Conservation (phyloP, 495 filamentous ascomycete genomes). For the Aspergillus wentii region DNA sequence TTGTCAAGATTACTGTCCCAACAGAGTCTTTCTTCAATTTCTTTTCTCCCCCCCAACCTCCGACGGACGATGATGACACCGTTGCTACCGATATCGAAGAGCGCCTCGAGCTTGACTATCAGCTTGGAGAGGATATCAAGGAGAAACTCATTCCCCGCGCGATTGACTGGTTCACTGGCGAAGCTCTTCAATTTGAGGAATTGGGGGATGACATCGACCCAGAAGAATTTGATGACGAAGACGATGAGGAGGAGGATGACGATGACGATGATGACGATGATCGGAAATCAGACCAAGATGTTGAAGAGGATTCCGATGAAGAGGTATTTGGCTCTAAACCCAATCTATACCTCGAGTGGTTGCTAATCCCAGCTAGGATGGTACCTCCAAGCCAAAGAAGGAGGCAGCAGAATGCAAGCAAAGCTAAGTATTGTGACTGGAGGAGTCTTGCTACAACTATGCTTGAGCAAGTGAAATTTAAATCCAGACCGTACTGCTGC, state of each 20-base stretch:
- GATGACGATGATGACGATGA: conserved; percentile 76
- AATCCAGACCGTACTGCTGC: conserved; percentile 1
- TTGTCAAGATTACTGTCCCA: conserved; percentile 98
- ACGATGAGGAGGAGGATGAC: conserved; percentile 91
- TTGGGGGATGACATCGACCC: conserved; percentile 82
- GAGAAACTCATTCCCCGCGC: conserved; percentile 99
- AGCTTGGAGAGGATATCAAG: conserved; percentile 99
- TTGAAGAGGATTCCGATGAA: conserved; percentile 81
- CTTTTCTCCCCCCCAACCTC: conserved; percentile 91
- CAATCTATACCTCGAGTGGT: conserved; percentile 10
- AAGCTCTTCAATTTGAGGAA: conserved; percentile 96
- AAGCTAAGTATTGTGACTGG: conserved; percentile 55
- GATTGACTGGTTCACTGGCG: conserved; percentile 99
- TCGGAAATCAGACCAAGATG: conserved; percentile 37
- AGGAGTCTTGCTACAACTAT: background rate
- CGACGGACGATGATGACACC: conserved; percentile 69
- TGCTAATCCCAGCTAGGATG: conserved; percentile 62
- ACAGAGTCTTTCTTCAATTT: conserved; percentile 99
- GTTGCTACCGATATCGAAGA: conserved; percentile 89
- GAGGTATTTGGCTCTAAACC: conserved; percentile 59
- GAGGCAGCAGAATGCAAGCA: conserved; percentile 99
- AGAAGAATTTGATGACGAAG: conserved; percentile 79
- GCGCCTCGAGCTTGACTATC: conserved; percentile 96
- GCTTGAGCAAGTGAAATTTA: too few species aligned
- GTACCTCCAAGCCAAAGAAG: conserved; percentile 93